A percentile compares a stretch with the other conserved stretches of the same genome.
phyloP scores from a whole-genome alignment of 305 asterid species.

The Fraxinus paxiana region DNA sequence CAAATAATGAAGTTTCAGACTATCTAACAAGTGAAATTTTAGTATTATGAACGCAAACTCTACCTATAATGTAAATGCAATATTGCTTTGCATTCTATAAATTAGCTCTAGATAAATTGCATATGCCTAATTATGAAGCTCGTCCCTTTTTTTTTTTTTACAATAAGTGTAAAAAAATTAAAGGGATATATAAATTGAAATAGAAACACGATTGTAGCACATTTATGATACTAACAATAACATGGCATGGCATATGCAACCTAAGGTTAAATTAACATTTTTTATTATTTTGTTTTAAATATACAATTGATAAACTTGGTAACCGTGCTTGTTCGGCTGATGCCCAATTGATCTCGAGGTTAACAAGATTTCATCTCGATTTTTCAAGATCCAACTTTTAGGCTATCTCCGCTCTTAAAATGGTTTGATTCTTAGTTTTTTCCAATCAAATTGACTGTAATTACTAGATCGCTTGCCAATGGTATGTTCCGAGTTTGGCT shows the following conservation, averaged over 20 bases:
- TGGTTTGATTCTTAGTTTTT: neutral
- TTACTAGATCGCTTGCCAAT: neutral
- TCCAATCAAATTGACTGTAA: slow-evolving; percentile 9
- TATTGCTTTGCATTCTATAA: neutral
- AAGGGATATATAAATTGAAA: neutral
- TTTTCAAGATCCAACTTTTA: neutral
- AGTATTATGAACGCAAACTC: neutral
- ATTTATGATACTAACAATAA: neutral
- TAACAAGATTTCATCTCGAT: neutral
- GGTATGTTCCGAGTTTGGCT: neutral
- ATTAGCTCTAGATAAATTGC: neutral
- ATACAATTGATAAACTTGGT: neutral
- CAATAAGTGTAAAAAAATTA: too few relatives aligned
- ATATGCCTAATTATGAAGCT: neutral
- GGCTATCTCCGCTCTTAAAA: neutral
- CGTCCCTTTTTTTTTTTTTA: too few relatives aligned
- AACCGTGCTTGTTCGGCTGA: neutral
- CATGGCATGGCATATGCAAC: neutral
- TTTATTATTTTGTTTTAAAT: too few relatives aligned
- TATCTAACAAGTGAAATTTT: neutral
- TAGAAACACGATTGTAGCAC: neutral
- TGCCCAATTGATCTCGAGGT: neutral
- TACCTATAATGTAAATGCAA: neutral
- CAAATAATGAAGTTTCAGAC: neutral
- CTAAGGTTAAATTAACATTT: too few relatives aligned